Percentiles rank a stretch among this genome's conserved stretches.
These are phyloP conservation scores for Kregervanrija fluxuum DNA, from an alignment of 805 yeast species.

Conservation along the genomic window DNA sequence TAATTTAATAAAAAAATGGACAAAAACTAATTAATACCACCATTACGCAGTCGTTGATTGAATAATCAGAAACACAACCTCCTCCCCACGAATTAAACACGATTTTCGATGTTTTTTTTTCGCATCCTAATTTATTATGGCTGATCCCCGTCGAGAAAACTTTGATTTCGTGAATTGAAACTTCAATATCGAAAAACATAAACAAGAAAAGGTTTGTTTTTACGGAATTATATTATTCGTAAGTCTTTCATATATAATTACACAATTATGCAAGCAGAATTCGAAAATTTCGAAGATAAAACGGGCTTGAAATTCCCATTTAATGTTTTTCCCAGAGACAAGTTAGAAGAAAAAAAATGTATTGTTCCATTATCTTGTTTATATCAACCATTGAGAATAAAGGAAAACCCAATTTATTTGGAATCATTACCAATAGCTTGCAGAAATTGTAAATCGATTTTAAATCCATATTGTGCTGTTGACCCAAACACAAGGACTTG, in stretches of 20 bases:
- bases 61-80: no score
- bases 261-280: conserved; percentile 16
- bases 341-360: conserved; percentile 43
- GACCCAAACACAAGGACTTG: conserved; percentile 31
- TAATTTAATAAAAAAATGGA: no score
- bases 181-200: no score
- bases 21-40: no score
- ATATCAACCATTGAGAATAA: conserved; percentile 51
- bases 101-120: no score
- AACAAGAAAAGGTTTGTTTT: no score
- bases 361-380: conserved; percentile 50
- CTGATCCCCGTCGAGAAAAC: no score
- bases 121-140: no score
- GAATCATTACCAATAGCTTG: conserved; percentile 41
- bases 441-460: conserved; percentile 45
- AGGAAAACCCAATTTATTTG: conserved; percentile 31
- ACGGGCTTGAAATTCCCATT: conserved; percentile 74
- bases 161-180: no score
- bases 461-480: conserved; percentile 44
- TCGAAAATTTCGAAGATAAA: conserved; percentile 55
- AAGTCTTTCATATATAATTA: neutral
- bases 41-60: no score
- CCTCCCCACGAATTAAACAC: no score
- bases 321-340: conserved; percentile 55
- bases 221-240: neutral